phyloP scores from a whole-genome alignment of 2,329 filamentous ascomycete genomes.

The Periglandula ipomoeae region DNA sequence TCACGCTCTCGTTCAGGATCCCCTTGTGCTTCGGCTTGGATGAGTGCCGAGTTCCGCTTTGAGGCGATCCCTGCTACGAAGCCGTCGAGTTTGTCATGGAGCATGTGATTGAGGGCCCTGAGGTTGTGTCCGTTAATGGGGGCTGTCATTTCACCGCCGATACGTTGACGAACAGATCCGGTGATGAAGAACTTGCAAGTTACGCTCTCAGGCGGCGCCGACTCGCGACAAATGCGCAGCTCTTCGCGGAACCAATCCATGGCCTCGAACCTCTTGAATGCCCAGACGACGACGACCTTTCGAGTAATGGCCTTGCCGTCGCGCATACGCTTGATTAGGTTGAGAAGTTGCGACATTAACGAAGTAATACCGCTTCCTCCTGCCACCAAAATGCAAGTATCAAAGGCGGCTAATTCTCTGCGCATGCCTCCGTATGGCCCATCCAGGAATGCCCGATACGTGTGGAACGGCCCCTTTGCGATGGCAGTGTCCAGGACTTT shows the following conservation, averaged over 20 bases:
- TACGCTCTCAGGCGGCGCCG: constrained; percentile 77
- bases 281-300: constrained; percentile 88
- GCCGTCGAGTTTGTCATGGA: constrained; percentile 81
- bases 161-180: constrained; percentile 40
- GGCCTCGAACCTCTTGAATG: constrained; percentile 79
- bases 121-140: constrained; percentile 25
- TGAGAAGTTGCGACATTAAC: constrained; percentile 80
- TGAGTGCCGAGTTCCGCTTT: constrained; percentile 77
- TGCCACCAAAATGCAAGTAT: constrained; percentile 86
- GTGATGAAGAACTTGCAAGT: constrained; percentile 95
- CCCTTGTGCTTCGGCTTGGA: constrained; percentile 71
- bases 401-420: constrained; percentile 80
- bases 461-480: constrained; percentile 81
- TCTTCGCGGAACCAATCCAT: constrained; percentile 99
- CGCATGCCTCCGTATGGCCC: constrained; percentile 95
- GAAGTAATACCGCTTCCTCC: constrained; percentile 93
- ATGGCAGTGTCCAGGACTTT: constrained; percentile 76
- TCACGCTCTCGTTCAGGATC: constrained; percentile 72
- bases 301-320: constrained; percentile 90
- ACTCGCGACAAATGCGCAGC: constrained; percentile 81
- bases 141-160: constrained; percentile 32
- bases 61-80: constrained; percentile 80
- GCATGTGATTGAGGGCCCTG: constrained; percentile 60
- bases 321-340: constrained; percentile 93
- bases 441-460: constrained; percentile 85